A percentile compares a stretch with the other conserved stretches of the same genome.
phyloP scores from a whole-genome alignment of 805 yeast species.

The Starmera pachycereana region DNA sequence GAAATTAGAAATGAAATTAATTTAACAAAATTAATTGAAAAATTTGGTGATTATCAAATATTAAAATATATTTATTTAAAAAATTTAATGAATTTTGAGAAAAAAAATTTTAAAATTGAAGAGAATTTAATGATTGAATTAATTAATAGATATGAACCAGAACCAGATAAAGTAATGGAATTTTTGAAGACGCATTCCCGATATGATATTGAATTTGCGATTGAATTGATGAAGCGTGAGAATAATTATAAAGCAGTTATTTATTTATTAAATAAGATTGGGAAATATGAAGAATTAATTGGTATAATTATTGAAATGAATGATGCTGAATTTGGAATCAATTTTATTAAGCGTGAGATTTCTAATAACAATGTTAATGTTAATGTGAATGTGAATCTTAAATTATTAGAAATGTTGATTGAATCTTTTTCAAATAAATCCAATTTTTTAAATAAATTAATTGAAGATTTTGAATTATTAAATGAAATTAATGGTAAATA shows the following conservation, averaged over 20 bases:
- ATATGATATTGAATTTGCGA: slow-evolving; percentile 61
- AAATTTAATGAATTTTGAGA: slow-evolving; percentile 22
- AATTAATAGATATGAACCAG: slow-evolving; percentile 33
- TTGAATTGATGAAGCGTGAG: slow-evolving; percentile 47
- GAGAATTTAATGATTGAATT: slow-evolving; percentile 48
- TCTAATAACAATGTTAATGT: no score
- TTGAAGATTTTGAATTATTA: slow-evolving; percentile 56
- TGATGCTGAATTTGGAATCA: slow-evolving; percentile 74
- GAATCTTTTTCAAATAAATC: slow-evolving; percentile 66
- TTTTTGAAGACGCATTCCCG: slow-evolving; percentile 51
- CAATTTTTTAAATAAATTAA: slow-evolving; percentile 61
- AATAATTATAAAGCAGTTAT: slow-evolving; percentile 63
- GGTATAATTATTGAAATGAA: slow-evolving; percentile 64
- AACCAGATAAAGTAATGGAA: slow-evolving; percentile 49
- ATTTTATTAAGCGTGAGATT: slow-evolving; percentile 46
- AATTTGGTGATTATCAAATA: slow-evolving; percentile 25
- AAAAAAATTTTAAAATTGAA: slow-evolving; percentile 19
- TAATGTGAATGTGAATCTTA: slow-evolving; percentile 20
- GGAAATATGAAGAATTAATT: slow-evolving; percentile 69
- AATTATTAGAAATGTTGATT: slow-evolving; percentile 72
- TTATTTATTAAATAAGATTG: slow-evolving; percentile 70
- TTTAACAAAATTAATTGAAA: slow-evolving; percentile 37
- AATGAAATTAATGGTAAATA: slow-evolving; percentile 36
- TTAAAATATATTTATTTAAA: slow-evolving; percentile 60
- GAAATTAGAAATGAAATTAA: slow-evolving; percentile 55